Conservation (phyloP, 225 moss, liverwort and hornwort genomes). For the Bryum argenteum region DNA sequence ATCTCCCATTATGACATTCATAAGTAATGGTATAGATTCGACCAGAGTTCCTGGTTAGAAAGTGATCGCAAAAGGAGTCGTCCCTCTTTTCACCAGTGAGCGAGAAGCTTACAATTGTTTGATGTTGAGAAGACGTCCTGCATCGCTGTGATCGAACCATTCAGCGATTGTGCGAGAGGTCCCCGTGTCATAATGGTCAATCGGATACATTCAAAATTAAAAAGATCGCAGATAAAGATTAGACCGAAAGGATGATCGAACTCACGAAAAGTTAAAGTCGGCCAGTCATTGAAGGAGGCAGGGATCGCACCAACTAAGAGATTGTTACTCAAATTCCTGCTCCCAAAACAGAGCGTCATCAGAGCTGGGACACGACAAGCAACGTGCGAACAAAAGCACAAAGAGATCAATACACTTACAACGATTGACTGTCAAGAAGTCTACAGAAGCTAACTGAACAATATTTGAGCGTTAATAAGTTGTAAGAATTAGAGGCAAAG, state of each 20-base stretch:
- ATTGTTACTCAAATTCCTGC: slow-evolving; percentile 89
- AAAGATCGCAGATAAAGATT: not conserved
- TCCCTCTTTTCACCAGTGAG: too few relatives aligned
- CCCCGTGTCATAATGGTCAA: slow-evolving; percentile 40
- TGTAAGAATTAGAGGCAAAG: not conserved
- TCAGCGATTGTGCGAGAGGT: slow-evolving; percentile 77
- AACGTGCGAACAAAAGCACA: not conserved
- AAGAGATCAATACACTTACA: slow-evolving; percentile 50
- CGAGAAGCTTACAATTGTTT: slow-evolving; percentile 69
- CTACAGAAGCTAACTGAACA: not conserved
- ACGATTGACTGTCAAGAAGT: too few relatives aligned
- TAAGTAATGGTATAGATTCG: too few relatives aligned
- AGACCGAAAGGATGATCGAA: not conserved
- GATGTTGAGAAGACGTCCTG: slow-evolving; percentile 51
- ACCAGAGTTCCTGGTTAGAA: too few relatives aligned
- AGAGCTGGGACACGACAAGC: not conserved
- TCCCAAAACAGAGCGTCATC: slow-evolving; percentile 1
- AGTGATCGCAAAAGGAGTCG: too few relatives aligned
- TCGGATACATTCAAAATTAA: not conserved
- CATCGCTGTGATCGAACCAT: slow-evolving; percentile 75
- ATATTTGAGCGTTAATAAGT: not conserved
- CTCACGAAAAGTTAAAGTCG: slow-evolving; percentile 60
- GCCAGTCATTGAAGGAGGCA: slow-evolving; percentile 51
- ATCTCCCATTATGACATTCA: too few relatives aligned
- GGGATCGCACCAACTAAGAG: slow-evolving; percentile 62